Percentiles rank a stretch among this genome's conserved stretches.
phyloP scores from a whole-genome alignment of 768 basidiomycete genomes.

The Leccinum boreale region DNA sequence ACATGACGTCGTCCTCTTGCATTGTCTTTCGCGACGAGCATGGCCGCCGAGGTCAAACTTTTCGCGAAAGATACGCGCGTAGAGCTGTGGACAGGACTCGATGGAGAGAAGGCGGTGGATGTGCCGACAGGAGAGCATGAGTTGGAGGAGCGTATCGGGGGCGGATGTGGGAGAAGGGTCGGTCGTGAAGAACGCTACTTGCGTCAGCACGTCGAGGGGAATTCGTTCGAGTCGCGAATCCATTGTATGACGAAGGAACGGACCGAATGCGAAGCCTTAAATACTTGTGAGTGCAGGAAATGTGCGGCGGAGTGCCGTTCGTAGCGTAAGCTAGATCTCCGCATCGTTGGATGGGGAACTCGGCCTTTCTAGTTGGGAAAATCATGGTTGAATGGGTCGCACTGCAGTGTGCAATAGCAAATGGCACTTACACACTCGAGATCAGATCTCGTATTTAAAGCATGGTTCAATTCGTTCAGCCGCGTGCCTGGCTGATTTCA shows the following conservation, averaged over 20 bases:
- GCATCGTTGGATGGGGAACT: constrained; percentile 31
- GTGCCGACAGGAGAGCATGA: constrained; percentile 45
- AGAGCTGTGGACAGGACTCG: constrained; percentile 47
- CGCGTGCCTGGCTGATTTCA: constrained; percentile 35
- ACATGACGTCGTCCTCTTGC: constrained; percentile 36
- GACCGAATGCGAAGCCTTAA: constrained; percentile 18
- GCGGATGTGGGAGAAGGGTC: constrained; percentile 37
- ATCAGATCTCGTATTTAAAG: constrained; percentile 34
- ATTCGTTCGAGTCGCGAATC: constrained; percentile 44
- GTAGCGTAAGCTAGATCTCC: constrained; percentile 34
- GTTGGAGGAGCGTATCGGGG: constrained; percentile 39
- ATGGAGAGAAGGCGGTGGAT: constrained; percentile 44
- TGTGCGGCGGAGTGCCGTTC: constrained; percentile 31
- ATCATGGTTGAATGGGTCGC: constrained; percentile 28
- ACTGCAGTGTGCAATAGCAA: constrained; percentile 28
- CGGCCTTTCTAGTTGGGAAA: constrained; percentile 36
- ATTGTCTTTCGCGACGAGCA: constrained; percentile 23
- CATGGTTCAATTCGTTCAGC: constrained; percentile 22
- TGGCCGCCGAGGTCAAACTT: constrained; percentile 44
- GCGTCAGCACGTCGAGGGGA: constrained; percentile 55
- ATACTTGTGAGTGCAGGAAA: constrained; percentile 17
- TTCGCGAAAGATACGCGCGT: constrained; percentile 49
- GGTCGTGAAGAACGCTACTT: constrained; percentile 49
- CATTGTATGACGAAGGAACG: constrained; percentile 35
- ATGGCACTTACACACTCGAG: constrained; percentile 30